Evolutionary conservation across 192 early-diverging fungal genomes (phyloP).

Genomic region (Linnemannia elongata): DNA sequence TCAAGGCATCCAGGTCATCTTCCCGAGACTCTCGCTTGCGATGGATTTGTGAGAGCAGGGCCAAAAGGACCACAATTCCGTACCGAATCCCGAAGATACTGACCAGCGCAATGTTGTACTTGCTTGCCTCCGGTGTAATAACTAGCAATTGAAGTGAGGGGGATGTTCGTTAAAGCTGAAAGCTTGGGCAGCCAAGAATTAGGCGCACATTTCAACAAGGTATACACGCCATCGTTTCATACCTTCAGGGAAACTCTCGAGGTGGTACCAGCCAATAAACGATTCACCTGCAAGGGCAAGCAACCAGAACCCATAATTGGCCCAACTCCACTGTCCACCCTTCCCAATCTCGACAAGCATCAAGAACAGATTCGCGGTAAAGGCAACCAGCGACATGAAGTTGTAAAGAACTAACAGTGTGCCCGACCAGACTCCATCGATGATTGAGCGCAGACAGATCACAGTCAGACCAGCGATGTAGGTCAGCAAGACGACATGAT

Average conservation of each 20-base stretch:
- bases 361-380: slow-evolving; percentile 46
- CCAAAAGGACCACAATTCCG: slow-evolving; percentile 43
- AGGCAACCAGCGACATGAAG: slow-evolving; percentile 54
- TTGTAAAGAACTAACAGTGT: slow-evolving; percentile 59
- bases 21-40: slow-evolving; percentile 22
- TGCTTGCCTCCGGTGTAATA: slow-evolving; percentile 18
- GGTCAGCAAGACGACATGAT: slow-evolving; percentile 38
- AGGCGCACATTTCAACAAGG: background rate
- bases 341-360: slow-evolving; percentile 56
- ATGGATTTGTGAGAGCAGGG: slow-evolving; percentile 55
- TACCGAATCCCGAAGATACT: slow-evolving; percentile 64
- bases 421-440: slow-evolving; percentile 60
- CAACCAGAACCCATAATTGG: slow-evolving; percentile 68
- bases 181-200: no score
- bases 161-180: background rate
- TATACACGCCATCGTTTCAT: background rate
- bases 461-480: slow-evolving; percentile 55
- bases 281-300: slow-evolving; percentile 59
- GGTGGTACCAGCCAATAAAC: slow-evolving; percentile 53
- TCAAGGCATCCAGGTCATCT: slow-evolving; percentile 43
- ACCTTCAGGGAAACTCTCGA: slow-evolving; percentile 33
- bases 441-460: slow-evolving; percentile 54
- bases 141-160: background rate
- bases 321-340: slow-evolving; percentile 64
- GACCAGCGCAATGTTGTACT: slow-evolving; percentile 58